A percentile compares a stretch with the other conserved stretches of the same genome.
These are phyloP conservation scores for Bolboschoenoplectus hybrid DNA, from an alignment of 202 grass and related monocot species.

Conservation along the genomic window DNA sequence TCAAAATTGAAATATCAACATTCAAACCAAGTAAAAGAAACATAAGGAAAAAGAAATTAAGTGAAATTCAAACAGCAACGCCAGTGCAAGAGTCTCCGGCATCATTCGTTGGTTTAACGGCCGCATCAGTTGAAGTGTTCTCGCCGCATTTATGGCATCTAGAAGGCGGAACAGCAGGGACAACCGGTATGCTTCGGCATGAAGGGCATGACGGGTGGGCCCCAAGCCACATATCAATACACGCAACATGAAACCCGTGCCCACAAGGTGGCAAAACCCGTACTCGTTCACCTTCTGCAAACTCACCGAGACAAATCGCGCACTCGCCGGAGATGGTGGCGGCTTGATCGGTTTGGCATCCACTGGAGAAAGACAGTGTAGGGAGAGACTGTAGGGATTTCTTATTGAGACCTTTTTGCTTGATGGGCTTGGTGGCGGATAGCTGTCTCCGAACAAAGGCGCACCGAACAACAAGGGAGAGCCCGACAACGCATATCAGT, in stretches of 20 bases:
- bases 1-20: conserved; percentile 28
- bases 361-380: conserved; percentile 48
- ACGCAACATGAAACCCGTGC: conserved; percentile 55
- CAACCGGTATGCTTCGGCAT: conserved; percentile 41
- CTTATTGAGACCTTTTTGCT: conserved; percentile 50
- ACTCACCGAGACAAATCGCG: conserved; percentile 55
- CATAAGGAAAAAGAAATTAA: conserved; percentile 31
- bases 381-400: conserved; percentile 67
- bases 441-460: conserved; percentile 47
- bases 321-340: conserved; percentile 46
- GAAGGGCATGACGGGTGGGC: conserved; percentile 50
- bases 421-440: neutral
- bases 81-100: conserved; percentile 16
- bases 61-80: conserved; percentile 30
- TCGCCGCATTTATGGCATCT: conserved; percentile 56
- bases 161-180: neutral
- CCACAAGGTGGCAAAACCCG: conserved; percentile 59
- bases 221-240: conserved; percentile 61
- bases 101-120: neutral
- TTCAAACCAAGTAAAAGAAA: conserved; percentile 39
- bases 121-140: neutral
- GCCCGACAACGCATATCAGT: conserved; percentile 58
- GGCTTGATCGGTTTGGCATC: conserved; percentile 17
- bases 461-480: conserved; percentile 60
- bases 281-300: conserved; percentile 49